A percentile compares a stretch with the other conserved stretches of the same genome.
phyloP scores from a whole-genome alignment of 139 green algal genomes.

The Volvox reticuliferus region DNA sequence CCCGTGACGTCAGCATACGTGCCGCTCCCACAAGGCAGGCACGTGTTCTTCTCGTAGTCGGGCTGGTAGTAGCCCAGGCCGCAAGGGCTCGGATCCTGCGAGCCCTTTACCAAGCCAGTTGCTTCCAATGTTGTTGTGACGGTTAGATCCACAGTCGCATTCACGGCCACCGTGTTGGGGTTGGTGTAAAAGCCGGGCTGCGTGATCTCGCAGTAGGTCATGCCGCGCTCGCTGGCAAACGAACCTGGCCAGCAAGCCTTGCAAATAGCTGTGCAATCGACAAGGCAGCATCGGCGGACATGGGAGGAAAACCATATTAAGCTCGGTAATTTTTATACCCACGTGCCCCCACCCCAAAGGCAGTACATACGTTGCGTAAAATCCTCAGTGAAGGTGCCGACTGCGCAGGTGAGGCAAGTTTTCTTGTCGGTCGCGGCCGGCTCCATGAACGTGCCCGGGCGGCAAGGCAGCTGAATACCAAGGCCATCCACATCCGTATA shows the following conservation, averaged over 20 bases:
- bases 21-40: neutral
- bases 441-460: conserved; percentile 23
- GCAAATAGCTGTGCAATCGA: conserved; percentile 14
- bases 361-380: conserved; percentile 26
- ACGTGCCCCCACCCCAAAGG: too few relatives aligned
- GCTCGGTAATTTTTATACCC: too few relatives aligned
- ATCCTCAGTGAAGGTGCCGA: conserved; percentile 28
- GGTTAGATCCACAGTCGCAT: neutral
- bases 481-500: conserved; percentile 20
- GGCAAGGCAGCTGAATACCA: conserved; percentile 5
- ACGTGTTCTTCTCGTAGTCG: neutral
- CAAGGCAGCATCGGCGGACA: too few relatives aligned
- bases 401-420: neutral
- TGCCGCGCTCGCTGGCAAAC: neutral
- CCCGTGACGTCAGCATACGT: conserved; percentile 9
- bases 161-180: neutral
- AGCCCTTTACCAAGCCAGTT: neutral
- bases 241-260: conserved; percentile 35
- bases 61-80: conserved; percentile 35
- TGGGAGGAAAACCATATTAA: too few relatives aligned
- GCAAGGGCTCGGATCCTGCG: neutral
- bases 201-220: neutral
- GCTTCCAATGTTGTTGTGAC: neutral
- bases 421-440: neutral
- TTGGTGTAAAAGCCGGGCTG: conserved; percentile 35